phyloP scores from a whole-genome alignment of 2,329 filamentous ascomycete genomes.

The Passalora sequoiae region DNA sequence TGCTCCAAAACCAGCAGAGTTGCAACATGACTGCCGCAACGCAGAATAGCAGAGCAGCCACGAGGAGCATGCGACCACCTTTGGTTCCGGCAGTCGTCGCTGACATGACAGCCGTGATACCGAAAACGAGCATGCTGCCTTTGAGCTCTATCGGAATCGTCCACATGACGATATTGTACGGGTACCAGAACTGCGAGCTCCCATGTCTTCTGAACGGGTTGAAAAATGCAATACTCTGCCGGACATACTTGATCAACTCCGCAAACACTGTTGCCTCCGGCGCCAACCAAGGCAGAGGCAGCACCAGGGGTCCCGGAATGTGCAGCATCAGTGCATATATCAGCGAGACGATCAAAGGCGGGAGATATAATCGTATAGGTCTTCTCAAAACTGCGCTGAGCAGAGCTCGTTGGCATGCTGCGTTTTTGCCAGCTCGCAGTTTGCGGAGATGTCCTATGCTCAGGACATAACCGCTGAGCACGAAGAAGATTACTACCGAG shows the following conservation, averaged over 20 bases:
- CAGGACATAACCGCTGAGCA: constrained; percentile 48
- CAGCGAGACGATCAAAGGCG: constrained; percentile 39
- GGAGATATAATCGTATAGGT: constrained; percentile 4
- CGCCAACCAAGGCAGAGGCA: background rate
- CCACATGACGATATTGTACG: constrained; percentile 37
- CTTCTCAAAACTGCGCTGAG: constrained; percentile 3
- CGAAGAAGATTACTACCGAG: constrained; percentile 49
- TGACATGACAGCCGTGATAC: constrained; percentile 43
- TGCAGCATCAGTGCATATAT: constrained; percentile 50
- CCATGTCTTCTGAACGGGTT: background rate
- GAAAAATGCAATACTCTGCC: constrained; percentile 40
- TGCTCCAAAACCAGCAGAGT: constrained; percentile 46
- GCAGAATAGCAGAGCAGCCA: constrained; percentile 23
- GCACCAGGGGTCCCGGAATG: constrained; percentile 22
- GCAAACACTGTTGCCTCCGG: constrained; percentile 32
- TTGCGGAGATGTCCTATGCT: constrained; percentile 12
- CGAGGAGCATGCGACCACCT: background rate
- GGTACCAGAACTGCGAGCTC: background rate
- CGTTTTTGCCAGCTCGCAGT: background rate
- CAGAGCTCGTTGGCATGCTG: background rate
- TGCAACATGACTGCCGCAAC: constrained; percentile 30
- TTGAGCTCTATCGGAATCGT: constrained; percentile 58
- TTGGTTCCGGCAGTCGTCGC: constrained; percentile 29
- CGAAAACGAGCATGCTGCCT: constrained; percentile 60
- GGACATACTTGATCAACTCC: constrained; percentile 48